phyloP scores from a whole-genome alignment of 306 rosid species.

The Begonia masoniana region DNA sequence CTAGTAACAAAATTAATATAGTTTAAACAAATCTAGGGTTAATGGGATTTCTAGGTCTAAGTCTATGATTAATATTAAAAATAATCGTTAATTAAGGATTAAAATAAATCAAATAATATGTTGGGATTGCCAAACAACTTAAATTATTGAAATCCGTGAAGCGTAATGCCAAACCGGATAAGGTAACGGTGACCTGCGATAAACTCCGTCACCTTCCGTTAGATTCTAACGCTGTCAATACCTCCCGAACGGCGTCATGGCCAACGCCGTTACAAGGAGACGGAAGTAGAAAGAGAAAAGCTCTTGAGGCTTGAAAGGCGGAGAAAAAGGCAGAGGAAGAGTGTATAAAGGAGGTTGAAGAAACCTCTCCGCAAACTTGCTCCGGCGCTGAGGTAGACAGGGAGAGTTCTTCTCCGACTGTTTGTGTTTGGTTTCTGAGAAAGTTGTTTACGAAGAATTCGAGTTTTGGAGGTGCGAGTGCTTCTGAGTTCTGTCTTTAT shows the following conservation, averaged over 20 bases:
- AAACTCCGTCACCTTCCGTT: too few relatives aligned
- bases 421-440: too few relatives aligned
- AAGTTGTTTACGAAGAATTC: too few relatives aligned
- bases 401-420: too few relatives aligned
- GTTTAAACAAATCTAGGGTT: too few relatives aligned
- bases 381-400: neutral
- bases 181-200: too few relatives aligned
- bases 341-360: constrained; percentile 3
- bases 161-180: neutral
- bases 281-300: constrained; percentile 12
- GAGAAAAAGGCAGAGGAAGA: neutral
- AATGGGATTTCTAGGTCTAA: too few relatives aligned
- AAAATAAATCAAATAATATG: too few relatives aligned
- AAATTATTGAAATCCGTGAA: neutral
- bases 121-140: too few relatives aligned
- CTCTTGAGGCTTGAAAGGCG: neutral
- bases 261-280: constrained; percentile 9
- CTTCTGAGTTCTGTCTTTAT: neutral
- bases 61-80: too few relatives aligned
- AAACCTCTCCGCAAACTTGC: neutral
- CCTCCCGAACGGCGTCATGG: constrained; percentile 9
- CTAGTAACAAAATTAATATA: too few relatives aligned
- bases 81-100: too few relatives aligned
- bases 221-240: constrained; percentile 2
- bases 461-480: neutral